Evolutionary conservation across 1,284 basidiomycete species (phyloP), one percentile per base, ranked within the genome.

Genomic region (Violaceomyces palustris): DNA sequence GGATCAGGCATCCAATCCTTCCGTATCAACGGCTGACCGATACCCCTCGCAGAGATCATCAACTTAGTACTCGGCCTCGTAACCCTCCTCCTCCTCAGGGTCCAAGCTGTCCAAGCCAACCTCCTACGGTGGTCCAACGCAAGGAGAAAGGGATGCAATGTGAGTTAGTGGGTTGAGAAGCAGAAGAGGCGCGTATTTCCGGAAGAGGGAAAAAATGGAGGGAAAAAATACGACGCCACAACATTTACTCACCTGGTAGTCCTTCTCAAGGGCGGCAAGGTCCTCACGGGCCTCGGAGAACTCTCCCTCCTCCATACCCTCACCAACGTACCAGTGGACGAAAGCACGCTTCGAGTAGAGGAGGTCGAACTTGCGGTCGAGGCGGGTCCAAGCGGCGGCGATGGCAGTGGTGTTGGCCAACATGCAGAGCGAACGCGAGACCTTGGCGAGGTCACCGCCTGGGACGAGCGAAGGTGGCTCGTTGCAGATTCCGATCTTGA

Each of bases 241-340:
- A n/a, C n/a, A n/a, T n/a, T n/a, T n/a, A n/a, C n/a, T n/a, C n/a
- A n/a, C n/a, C n/a, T 71, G 67, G 55, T 69, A 72, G 53, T 72
- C 69, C 78, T 94, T 93, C 80, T 96, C 92, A 50, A 96, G 83
- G 12, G 92, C 92, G 29, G 92, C 92, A 50, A 96, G 83, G 76
- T 96, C 92, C 78, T 96, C 92, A 63, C 92, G 87, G 22, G 91
- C 92, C 78, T 96, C 92, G 35, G 88, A 90, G 78, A 96, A 93
- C 78, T 97, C 92, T 74, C 92, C 91, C 79, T 96, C 92, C 76
- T 96, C 92, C 92, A 96, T 97, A 78, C 92, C 92, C 77, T 94
- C 91, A 64, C 91, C 91, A 56, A 90, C 88, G 67, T 92, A 93
- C 66, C 67, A 73, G 58, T 71, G 64, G 29, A 68, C 69, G 36